Evolutionary conservation across 2,329 filamentous ascomycete species (phyloP), one percentile per base, ranked within the genome.

Genomic region (Aspergillus clavatus): DNA sequence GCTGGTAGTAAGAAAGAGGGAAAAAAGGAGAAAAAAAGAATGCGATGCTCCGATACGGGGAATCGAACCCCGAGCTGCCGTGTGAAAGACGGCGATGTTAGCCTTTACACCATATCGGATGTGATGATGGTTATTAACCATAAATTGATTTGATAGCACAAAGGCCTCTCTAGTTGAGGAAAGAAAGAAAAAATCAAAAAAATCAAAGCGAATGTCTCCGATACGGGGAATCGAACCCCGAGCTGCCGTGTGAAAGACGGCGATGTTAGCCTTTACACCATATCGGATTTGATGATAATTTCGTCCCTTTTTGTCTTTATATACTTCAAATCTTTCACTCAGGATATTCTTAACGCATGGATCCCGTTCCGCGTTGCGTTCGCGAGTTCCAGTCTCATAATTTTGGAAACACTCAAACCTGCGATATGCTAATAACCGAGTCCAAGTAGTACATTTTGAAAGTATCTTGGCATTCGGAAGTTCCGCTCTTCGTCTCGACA

Each of bases 141-240:
- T n/a, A n/a, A n/a, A n/a, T n/a, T n/a, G n/a, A n/a, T n/a, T n/a
- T n/a, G n/a, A n/a, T n/a, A n/a, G n/a, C n/a, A n/a, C n/a, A n/a
- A n/a, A n/a, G n/a, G n/a, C n/a, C n/a, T n/a, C n/a, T n/a, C n/a
- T n/a, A 5, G 8, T 2, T 18, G 18, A 11, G 18, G 16, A 35
- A 42, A 8, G 8, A 23, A 26, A 8, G 12, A 11, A 23, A 21
- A 22, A 28, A 47, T 29, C 19, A 28, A 38, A 43, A 39, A 39
- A 22, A 11, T 19, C 5, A 26, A 39, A 22, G 39, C 22, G 51
- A 54, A n/a, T n/a, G 57, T 56, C 48, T 52, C 54, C 55, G 55
- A 51, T 60, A 56, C 61, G 62, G 53, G 54, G 59, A 53, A 53
- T 54, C 50, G 44, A 53, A 48, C 45, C 47, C 45, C 47, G 48